Evolutionary conservation across 495 filamentous ascomycete species (phyloP), one percentile per base, ranked within the genome.

Genomic region (Monascus purpureus): DNA sequence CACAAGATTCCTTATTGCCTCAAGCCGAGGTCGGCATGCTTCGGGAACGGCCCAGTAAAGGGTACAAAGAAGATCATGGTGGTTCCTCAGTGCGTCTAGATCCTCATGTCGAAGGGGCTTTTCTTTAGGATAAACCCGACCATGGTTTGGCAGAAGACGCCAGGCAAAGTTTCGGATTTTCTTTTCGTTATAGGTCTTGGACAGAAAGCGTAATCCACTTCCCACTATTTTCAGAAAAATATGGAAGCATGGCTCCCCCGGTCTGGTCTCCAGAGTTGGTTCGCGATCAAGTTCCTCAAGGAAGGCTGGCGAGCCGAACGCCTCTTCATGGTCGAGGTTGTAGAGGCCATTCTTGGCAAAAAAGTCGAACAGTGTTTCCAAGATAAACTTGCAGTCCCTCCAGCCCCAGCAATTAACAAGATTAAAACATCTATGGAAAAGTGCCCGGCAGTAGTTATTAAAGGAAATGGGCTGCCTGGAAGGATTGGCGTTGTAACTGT

Each of bases 41-140:
- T 75, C 57, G 18, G 88, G 86, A 12, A 85, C 78, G 8, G 70
- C 78, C 75, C 77, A 94, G 55, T 84, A 94, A 19, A 97, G 65
- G 2, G 81, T 88, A 40, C 79, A 84, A 2, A 97, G 70, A 28
- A 97, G 68, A 48, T 96, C 85, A 45, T 94, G 85, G 40, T 97
- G 88, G 46, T 96, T 97, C 37, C 85, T 70, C 22, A 96, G 58
- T 0, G 86, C 79, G 14, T 83, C 76, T n/a, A 96, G 63, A 36
- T 93, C 81, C 32, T 73, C 72, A 41, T 80, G 71, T 22, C 64
- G 69, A 13, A 95, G 58, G 0, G 62, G 57, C 37, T 85, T 68
- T 41, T 94, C 85, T 49, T 87, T 94, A 4, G 80, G 82, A 42
- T 90, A 86, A 28, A 75, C 75, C 13, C 85, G 75, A 28, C 82